Conservation (phyloP, 2,329 filamentous ascomycete genomes). For the Onygenales sp. region DNA sequence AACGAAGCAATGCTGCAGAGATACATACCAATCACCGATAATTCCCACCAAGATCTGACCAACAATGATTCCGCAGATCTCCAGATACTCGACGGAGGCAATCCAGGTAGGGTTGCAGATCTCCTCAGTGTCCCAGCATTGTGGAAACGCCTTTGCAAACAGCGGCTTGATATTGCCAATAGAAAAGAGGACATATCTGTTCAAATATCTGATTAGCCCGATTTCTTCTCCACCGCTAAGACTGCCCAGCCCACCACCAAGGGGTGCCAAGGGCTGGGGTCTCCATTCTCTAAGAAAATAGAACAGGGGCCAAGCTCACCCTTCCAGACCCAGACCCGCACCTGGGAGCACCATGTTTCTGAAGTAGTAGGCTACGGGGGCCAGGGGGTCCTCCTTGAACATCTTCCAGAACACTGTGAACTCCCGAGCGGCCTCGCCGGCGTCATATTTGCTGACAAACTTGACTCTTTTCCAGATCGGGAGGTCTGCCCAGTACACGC, state of each 20-base stretch:
- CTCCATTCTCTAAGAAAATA: neutral
- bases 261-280: neutral
- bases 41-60: conserved; percentile 84
- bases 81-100: conserved; percentile 76
- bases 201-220: neutral
- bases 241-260: neutral
- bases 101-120: conserved; percentile 75
- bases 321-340: conserved; percentile 84
- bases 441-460: conserved; percentile 69
- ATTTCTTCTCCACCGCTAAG: neutral
- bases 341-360: conserved; percentile 86
- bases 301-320: conserved; percentile 32
- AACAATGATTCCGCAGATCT: conserved; percentile 90
- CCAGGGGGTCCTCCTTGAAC: conserved; percentile 78
- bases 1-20: neutral
- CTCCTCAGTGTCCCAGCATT: conserved; percentile 61
- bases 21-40: conserved; percentile 55
- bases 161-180: conserved; percentile 87
- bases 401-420: conserved; percentile 59
- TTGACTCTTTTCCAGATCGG: conserved; percentile 57
- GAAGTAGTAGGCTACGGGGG: conserved; percentile 77
- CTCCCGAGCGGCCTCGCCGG: conserved; percentile 60
- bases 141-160: conserved; percentile 63
- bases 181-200: conserved; percentile 85
- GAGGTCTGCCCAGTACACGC: conserved; percentile 89